Percentiles rank a stretch among this genome's conserved stretches.
phyloP scores from a whole-genome alignment of 1,284 basidiomycete genomes.

The Ganoderma lucidum region DNA sequence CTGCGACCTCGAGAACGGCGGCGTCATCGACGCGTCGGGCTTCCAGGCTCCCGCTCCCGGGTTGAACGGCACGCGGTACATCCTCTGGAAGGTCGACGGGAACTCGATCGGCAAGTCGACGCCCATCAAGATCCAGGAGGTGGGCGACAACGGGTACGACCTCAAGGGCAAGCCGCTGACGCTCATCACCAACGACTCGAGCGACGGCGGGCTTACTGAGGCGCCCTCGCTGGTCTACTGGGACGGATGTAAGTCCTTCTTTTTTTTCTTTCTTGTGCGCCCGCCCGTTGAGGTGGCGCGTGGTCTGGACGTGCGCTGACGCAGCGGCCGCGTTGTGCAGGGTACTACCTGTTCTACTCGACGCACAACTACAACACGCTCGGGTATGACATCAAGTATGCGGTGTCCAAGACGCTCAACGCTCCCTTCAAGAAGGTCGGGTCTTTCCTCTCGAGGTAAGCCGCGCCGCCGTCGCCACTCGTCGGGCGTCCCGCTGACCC shows the following conservation, averaged over 20 bases:
- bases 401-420: constrained; percentile 29
- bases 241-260: constrained; percentile 5
- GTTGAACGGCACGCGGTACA: constrained; percentile 23
- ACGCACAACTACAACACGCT: constrained; percentile 34
- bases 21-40: constrained; percentile 36
- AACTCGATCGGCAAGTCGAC: constrained; percentile 30
- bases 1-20: constrained; percentile 33
- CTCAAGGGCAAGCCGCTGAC: constrained; percentile 27
- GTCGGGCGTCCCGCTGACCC: background rate
- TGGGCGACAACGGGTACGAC: constrained; percentile 33
- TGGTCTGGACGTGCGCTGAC: background rate
- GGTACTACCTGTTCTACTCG: constrained; percentile 35
- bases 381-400: constrained; percentile 36
- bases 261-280: too few species aligned
- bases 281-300: too few species aligned
- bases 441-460: constrained; percentile 12
- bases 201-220: constrained; percentile 37
- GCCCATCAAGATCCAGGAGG: constrained; percentile 21
- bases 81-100: constrained; percentile 39
- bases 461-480: too few species aligned
- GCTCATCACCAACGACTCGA: constrained; percentile 22
- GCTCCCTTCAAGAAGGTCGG: constrained; percentile 36
- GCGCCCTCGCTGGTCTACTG: constrained; percentile 28
- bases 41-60: constrained; percentile 24
- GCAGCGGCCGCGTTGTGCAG: background rate